Evolutionary conservation across 352 stramenopile genomes (phyloP).

Genomic region (Globisporangium nunn): DNA sequence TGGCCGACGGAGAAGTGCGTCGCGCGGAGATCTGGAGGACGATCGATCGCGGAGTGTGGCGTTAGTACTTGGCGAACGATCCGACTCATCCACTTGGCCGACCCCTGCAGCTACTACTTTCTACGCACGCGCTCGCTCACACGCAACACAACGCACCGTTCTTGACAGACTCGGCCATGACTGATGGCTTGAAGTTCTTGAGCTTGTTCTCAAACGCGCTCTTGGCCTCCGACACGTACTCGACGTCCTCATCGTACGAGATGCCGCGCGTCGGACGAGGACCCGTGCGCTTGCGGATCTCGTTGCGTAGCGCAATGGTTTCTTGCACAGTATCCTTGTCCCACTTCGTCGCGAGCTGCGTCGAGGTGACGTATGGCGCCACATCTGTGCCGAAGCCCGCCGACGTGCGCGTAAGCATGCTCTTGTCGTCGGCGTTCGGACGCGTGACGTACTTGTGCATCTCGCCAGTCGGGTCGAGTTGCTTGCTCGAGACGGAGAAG

Average conservation of each 20-base stretch:
- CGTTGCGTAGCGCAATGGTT: constrained; percentile 52
- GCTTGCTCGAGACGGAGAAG: constrained; percentile 45
- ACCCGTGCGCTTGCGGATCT: constrained; percentile 58
- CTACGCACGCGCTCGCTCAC: background rate
- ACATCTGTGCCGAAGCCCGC: constrained; percentile 46
- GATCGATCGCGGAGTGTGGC: background rate
- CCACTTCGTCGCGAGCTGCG: constrained; percentile 62
- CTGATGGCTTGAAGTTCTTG: constrained; percentile 58
- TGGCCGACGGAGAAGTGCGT: constrained; percentile 72
- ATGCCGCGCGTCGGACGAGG: constrained; percentile 46
- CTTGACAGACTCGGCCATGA: constrained; percentile 71
- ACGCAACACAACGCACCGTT: constrained; percentile 36
- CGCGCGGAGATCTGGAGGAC: constrained; percentile 49
- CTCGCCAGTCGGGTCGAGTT: constrained; percentile 53
- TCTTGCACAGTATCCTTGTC: constrained; percentile 45
- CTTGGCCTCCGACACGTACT: constrained; percentile 74
- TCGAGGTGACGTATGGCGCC: constrained; percentile 50
- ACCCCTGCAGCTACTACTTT: too few relatives aligned
- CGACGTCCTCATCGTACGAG: constrained; percentile 71
- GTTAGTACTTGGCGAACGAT: background rate
- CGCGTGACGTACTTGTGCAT: constrained; percentile 57
- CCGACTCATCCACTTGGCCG: background rate
- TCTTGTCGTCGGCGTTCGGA: constrained; percentile 37
- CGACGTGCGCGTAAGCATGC: constrained; percentile 56
- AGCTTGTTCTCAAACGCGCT: constrained; percentile 67